Evolutionary conservation across 805 yeast genomes (phyloP), one percentile per base, ranked within the genome.

Genomic region (Zygosaccharomyces lentus): DNA sequence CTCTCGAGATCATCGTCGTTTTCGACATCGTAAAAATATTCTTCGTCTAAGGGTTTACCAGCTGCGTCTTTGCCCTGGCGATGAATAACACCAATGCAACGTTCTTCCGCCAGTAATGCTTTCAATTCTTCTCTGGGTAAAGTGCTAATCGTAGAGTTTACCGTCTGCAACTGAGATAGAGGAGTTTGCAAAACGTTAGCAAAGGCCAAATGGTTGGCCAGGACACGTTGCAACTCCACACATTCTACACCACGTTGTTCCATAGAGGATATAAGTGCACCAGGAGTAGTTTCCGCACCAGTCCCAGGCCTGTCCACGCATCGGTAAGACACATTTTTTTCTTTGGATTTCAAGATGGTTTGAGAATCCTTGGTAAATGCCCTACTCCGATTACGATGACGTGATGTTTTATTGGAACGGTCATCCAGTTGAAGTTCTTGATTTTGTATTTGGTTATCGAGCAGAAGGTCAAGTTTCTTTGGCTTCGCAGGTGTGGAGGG

Each of bases 41-140:
- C 97, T 63, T 88, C 95, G 54, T 91, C 98, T 51, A 93, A 72
- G 3, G 86, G 87, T 64, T 89, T 88, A 9, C 98, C 99, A 2
- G 96, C 95, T 2, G 98, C 97, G 66, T 93, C 99, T 64, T 89
- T 90, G 40, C 97, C 97, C 48, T 77, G 74, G 65, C 98, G 83
- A 58, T 80, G 78, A 49, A 93, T 90, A 9, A 85, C 84, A n/a
- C 98, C 98, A 48, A 91, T 76, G 57, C 91, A 84, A 4, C 66
- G 57, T 37, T 69, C 64, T 29, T 73, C 67, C 7, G 67, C 65
- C 26, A 77, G 57, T 6, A 77, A 53, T 19, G 73, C 69, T 46
- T 77, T 68, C 13, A 78, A 53, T 56, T 77, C 78, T 23, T 64
- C 58, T 43, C 69, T 67, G 4, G 75, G 55, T 36, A 84, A 58